Evolutionary conservation across 495 filamentous ascomycete species (phyloP).

Genomic region (Trichoderma gamsii): DNA sequence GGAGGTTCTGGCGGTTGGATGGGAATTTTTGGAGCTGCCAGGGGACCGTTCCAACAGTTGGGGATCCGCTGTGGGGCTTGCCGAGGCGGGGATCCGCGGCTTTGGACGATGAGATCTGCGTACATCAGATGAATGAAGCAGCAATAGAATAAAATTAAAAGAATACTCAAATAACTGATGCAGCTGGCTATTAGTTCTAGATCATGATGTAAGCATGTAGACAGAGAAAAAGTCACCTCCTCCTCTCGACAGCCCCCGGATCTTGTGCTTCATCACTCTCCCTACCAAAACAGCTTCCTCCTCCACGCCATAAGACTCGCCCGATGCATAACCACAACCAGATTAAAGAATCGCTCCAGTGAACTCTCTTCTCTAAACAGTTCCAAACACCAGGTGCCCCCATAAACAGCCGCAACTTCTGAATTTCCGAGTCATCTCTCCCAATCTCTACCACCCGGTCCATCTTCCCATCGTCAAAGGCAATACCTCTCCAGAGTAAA

Average conservation of each 20-base stretch:
- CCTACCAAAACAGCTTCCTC: too few species aligned
- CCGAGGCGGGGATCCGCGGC: not conserved
- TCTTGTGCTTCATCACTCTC: too few species aligned
- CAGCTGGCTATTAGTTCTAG: too few species aligned
- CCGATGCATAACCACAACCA: too few species aligned
- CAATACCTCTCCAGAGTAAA: conserved; percentile 54
- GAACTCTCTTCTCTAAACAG: too few species aligned
- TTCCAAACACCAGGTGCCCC: not conserved
- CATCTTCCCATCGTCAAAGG: conserved; percentile 50
- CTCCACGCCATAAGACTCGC: too few species aligned
- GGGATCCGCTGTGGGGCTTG: not conserved
- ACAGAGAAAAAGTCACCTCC: too few species aligned
- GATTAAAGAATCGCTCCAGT: not conserved
- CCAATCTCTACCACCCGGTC: conserved; percentile 46
- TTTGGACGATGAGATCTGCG: not conserved
- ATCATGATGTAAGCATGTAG: too few species aligned
- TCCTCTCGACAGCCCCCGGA: too few species aligned
- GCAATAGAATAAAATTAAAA: too few species aligned
- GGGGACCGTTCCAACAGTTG: not conserved
- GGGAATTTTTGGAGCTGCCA: not conserved
- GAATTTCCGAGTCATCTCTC: conserved; percentile 43
- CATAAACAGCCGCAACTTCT: conserved; percentile 35
- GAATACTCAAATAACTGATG: not conserved
- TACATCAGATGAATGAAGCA: not conserved
- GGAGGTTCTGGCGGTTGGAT: conserved; percentile 5